Evolutionary conservation across 345 rosid genomes (phyloP).

Genomic region (Aquilaria sinensis): DNA sequence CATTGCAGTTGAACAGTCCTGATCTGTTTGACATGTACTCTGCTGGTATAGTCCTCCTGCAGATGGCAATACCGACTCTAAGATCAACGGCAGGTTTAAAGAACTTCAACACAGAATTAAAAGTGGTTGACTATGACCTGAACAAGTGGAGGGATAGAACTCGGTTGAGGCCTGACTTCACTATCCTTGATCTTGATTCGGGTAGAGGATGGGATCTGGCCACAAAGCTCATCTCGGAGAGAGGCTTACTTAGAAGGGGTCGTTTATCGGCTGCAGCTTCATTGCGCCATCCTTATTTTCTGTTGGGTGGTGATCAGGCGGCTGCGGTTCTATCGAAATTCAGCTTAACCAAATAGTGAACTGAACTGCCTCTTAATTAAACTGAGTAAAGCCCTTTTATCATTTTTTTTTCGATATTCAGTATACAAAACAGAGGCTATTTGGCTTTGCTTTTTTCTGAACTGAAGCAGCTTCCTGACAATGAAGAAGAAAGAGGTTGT

Average conservation of each 20-base stretch:
- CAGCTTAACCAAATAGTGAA: constrained; percentile 48
- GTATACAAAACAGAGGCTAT: too few relatives aligned
- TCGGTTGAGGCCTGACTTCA: constrained; percentile 68
- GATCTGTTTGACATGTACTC: constrained; percentile 93
- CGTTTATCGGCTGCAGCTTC: constrained; percentile 93
- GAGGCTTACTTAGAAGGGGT: constrained; percentile 72
- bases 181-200: constrained; percentile 76
- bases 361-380: background rate
- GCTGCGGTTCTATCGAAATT: constrained; percentile 81
- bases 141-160: constrained; percentile 69
- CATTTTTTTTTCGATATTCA: background rate
- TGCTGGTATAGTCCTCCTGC: constrained; percentile 82
- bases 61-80: constrained; percentile 84
- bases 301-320: constrained; percentile 90
- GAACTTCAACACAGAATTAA: constrained; percentile 79
- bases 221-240: constrained; percentile 70
- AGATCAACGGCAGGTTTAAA: constrained; percentile 63
- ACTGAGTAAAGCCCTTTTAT: constrained; percentile 11
- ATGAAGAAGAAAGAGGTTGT: too few relatives aligned
- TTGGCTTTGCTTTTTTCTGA: too few relatives aligned
- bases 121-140: constrained; percentile 48
- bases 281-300: constrained; percentile 88
- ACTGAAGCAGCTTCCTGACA: too few relatives aligned
- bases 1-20: constrained; percentile 82
- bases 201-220: constrained; percentile 99